Percentiles rank a stretch among this genome's conserved stretches.
phyloP scores from a whole-genome alignment of 2,329 filamentous ascomycete genomes.

The Penicillium fuscoglaucum region DNA sequence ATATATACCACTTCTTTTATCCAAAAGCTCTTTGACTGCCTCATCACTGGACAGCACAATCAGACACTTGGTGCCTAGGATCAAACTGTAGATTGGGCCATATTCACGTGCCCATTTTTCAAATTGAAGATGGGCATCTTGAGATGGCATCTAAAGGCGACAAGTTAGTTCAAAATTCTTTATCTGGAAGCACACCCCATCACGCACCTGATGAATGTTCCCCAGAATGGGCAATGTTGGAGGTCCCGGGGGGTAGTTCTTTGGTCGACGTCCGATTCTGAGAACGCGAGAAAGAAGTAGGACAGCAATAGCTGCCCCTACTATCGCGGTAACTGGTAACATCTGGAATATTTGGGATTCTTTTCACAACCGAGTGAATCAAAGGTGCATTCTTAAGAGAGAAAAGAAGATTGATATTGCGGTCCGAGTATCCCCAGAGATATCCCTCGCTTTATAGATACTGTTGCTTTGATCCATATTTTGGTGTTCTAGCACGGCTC shows the following conservation, averaged over 20 bases:
- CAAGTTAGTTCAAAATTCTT: neutral
- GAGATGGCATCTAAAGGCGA: constrained; percentile 41
- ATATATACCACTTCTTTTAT: constrained; percentile 53
- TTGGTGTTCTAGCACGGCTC: too few species aligned
- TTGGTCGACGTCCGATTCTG: too few species aligned
- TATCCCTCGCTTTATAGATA: too few species aligned
- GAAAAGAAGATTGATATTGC: too few species aligned
- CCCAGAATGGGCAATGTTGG: constrained; percentile 53
- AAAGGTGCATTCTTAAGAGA: neutral
- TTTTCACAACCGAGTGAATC: neutral
- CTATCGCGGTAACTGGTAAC: too few species aligned
- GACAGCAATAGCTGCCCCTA: too few species aligned
- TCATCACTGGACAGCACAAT: constrained; percentile 50
- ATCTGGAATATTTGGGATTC: neutral
- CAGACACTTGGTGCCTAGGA: constrained; percentile 51
- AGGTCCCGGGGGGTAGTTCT: too few species aligned
- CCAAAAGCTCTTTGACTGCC: constrained; percentile 54
- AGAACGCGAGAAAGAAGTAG: too few species aligned
- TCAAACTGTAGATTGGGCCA: constrained; percentile 54
- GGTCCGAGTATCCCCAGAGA: too few species aligned
- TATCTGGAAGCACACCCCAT: neutral
- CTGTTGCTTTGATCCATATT: too few species aligned
- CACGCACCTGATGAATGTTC: constrained; percentile 47
- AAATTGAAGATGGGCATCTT: constrained; percentile 49
- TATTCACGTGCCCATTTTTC: constrained; percentile 56